Evolutionary conservation across 176 grass and related monocot species (phyloP), one percentile per base, ranked within the genome.

Genomic region (Rhipidocladum racemiflorum): DNA sequence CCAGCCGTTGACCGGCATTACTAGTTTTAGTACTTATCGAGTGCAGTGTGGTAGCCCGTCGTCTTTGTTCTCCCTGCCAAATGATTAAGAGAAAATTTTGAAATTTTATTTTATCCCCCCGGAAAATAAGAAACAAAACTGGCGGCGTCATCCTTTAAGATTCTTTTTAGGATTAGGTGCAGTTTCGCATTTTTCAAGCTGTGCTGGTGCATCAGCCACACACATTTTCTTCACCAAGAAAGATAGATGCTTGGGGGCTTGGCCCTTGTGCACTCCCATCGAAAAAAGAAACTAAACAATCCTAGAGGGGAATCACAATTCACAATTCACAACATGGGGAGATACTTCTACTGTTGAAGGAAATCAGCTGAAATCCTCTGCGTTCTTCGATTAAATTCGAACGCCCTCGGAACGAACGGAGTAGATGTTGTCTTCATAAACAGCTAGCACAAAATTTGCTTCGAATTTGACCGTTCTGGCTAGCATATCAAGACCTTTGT

Each of bases 1-100:
- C 83, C 74, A 48, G 14, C 63, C 63, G 82, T 77, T 84, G 82
- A 84, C 82, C 50, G 3, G 48, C 48, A 56, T n/a, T 15, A 24
- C 6, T 13, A 28, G 17, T 29, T 56, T 10, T 27, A 24, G 48
- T 53, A 20, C 27, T 32, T 12, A 63, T 68, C 21, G 62, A 14
- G 9, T 7, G 39, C 29, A 50, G 64, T 70, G 21, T 77, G 69
- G 69, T 50, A 49, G 65, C 74, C 13, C 29, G 69, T 61, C 68
- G 40, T 85, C 64, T 21, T 17, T 18, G 18, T 20, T 69, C 36
- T 60, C 73, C 25, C 34, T 44, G 4, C n/a, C 48, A 5, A 13
- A 50, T 49, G 49, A 66, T 67, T 7, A 34, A 67, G 53, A 56
- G 15, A 38, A 39, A 39, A n/a, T n/a, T n/a, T 9, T 39, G 8